phyloP scores from a whole-genome alignment of 1,139 yeast species.

The Saccharomycopsis phalli region DNA sequence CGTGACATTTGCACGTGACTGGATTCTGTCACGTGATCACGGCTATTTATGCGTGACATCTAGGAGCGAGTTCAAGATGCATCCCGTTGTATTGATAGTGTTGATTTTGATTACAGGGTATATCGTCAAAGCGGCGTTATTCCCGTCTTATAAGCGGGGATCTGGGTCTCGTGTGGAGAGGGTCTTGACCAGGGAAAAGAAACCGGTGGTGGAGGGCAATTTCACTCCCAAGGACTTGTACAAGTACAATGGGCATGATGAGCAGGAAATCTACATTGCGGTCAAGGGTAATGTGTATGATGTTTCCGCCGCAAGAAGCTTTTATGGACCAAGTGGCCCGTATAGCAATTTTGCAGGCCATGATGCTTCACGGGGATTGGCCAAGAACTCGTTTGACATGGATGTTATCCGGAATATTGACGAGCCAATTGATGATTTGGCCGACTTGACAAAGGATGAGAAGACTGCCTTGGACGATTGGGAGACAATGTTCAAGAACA shows the following conservation, averaged over 20 bases:
- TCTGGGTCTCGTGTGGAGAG: not conserved
- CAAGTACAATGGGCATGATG: conserved; percentile 73
- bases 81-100: conserved; percentile 2
- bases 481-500: conserved; percentile 75
- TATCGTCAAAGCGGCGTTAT: conserved; percentile 7
- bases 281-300: conserved; percentile 83
- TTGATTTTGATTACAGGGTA: conserved; percentile 6
- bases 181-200: conserved; percentile 22
- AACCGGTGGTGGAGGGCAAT: conserved; percentile 65
- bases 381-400: conserved; percentile 78
- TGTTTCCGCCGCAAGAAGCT: conserved; percentile 70
- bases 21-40: no score
- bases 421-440: conserved; percentile 64
- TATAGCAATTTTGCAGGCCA: conserved; percentile 94
- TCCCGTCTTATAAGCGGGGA: conserved; percentile 7
- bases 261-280: conserved; percentile 70
- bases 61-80: conserved; percentile 6
- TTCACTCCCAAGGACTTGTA: conserved; percentile 71
- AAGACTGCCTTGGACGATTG: conserved; percentile 66
- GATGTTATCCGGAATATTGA: conserved; percentile 47
- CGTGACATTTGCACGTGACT: no score
- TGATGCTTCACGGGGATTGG: conserved; percentile 93
- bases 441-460: conserved; percentile 56
- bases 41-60: no score
- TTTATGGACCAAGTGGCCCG: conserved; percentile 96